phyloP scores from a whole-genome alignment of 169 alveolate species.

The Plasmodium ovale region DNA sequence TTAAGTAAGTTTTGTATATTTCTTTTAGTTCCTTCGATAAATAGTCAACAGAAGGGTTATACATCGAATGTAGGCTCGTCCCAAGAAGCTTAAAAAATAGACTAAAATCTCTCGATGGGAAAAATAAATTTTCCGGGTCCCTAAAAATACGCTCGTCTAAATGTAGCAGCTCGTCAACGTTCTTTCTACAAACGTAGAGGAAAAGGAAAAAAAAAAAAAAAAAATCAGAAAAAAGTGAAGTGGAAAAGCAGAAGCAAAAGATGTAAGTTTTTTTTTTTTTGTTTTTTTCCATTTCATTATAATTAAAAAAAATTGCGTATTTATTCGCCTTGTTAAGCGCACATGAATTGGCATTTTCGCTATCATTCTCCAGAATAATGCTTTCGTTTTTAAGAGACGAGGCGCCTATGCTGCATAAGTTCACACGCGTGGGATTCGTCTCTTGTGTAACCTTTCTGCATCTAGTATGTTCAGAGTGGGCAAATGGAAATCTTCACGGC shows the following conservation, averaged over 20 bases:
- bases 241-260: too few relatives aligned
- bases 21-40: constrained; percentile 47
- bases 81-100: constrained; percentile 41
- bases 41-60: constrained; percentile 28
- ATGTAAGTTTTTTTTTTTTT: too few relatives aligned
- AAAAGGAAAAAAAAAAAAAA: background rate
- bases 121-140: constrained; percentile 71
- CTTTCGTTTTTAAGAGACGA: too few relatives aligned
- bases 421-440: too few relatives aligned
- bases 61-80: constrained; percentile 1
- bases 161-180: constrained; percentile 41
- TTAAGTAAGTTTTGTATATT: constrained; percentile 43
- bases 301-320: too few relatives aligned
- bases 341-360: background rate
- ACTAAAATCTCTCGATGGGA: constrained; percentile 49
- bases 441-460: constrained; percentile 50
- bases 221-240: background rate
- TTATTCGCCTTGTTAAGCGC: too few relatives aligned
- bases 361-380: too few relatives aligned
- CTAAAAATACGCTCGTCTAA: constrained; percentile 73
- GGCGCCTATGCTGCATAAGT: too few relatives aligned
- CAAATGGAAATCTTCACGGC: constrained; percentile 7
- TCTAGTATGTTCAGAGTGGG: constrained; percentile 71
- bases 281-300: too few relatives aligned
- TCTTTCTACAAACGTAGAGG: constrained; percentile 48